A percentile compares a stretch with the other conserved stretches of the same genome.
These are phyloP conservation scores for Chlamydomonas urium DNA, from an alignment of 139 green algal genomes.

Conservation along the genomic window DNA sequence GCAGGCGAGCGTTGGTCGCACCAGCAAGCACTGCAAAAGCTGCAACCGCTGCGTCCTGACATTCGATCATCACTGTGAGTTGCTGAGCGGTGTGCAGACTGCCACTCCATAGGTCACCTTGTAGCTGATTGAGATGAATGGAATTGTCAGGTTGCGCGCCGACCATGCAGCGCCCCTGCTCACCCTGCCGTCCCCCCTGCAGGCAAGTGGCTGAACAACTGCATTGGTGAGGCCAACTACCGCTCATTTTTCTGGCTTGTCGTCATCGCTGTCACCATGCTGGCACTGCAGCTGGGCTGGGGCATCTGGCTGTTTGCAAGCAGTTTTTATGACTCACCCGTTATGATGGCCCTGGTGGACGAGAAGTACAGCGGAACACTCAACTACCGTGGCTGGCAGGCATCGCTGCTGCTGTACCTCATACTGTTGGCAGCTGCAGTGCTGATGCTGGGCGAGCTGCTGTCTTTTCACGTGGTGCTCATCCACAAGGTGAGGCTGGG, in stretches of 20 bases:
- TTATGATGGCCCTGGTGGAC: conserved; percentile 15
- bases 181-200: too few relatives aligned
- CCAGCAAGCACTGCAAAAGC: conserved; percentile 69
- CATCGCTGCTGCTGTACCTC: conserved; percentile 33
- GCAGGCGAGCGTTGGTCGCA: conserved; percentile 44
- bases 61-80: conserved; percentile 86
- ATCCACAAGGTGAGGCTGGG: too few relatives aligned
- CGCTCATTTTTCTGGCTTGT: conserved; percentile 60
- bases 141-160: too few relatives aligned
- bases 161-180: too few relatives aligned
- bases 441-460: conserved; percentile 55
- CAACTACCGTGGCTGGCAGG: conserved; percentile 15
- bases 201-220: conserved; percentile 71
- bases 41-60: conserved; percentile 68
- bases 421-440: conserved; percentile 17
- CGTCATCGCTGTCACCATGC: conserved; percentile 21
- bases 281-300: conserved; percentile 37
- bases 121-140: too few relatives aligned
- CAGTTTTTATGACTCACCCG: conserved; percentile 29
- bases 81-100: too few relatives aligned
- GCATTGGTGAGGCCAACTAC: conserved; percentile 71
- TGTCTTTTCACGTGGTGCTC: conserved; percentile 68
- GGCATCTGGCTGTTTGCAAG: conserved; percentile 38
- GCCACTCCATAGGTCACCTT: too few relatives aligned
- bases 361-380: background rate